Percentiles rank a stretch among this genome's conserved stretches.
Conservation (phyloP, 2,329 filamentous ascomycete genomes). For the Botrytis medusae region DNA sequence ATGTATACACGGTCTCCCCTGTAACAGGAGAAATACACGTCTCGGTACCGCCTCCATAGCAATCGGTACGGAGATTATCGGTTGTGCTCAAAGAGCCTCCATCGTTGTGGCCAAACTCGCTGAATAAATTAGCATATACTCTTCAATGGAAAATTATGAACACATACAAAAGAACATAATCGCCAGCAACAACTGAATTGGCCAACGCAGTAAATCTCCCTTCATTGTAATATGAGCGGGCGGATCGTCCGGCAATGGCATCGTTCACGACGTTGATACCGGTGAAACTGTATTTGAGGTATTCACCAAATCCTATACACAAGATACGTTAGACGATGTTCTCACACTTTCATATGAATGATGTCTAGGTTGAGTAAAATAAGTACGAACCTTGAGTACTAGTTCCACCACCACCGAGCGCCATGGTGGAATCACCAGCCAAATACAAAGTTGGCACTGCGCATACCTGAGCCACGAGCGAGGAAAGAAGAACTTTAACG, state of each 20-base stretch:
- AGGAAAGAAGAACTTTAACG: background rate
- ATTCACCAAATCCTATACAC: conserved; percentile 60
- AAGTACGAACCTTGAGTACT: conserved; percentile 43
- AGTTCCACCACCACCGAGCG: conserved; percentile 46
- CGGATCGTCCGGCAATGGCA: conserved; percentile 65
- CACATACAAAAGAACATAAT: conserved; percentile 53
- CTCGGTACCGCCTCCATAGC: conserved; percentile 50
- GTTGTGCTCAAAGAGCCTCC: conserved; percentile 51
- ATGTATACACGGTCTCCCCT: conserved; percentile 49
- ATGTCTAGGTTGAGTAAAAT: conserved; percentile 11
- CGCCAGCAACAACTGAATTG: conserved; percentile 40
- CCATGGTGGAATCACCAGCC: conserved; percentile 64
- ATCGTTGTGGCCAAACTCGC: conserved; percentile 66
- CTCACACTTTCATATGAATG: too few relatives aligned
- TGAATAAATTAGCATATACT: background rate
- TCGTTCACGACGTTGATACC: conserved; percentile 57
- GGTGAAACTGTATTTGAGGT: conserved; percentile 52
- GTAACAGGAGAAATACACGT: conserved; percentile 36
- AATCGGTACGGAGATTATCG: conserved; percentile 64
- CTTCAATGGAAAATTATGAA: background rate
- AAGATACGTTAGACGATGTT: background rate
- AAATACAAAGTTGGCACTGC: conserved; percentile 49
- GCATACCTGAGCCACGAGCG: conserved; percentile 13
- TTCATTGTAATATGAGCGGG: conserved; percentile 65
- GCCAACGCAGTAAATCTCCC: conserved; percentile 61